A percentile compares a stretch with the other conserved stretches of the same genome.
These are phyloP conservation scores for Auricularia cornea DNA, from an alignment of 768 basidiomycete genomes.

Conservation along the genomic window DNA sequence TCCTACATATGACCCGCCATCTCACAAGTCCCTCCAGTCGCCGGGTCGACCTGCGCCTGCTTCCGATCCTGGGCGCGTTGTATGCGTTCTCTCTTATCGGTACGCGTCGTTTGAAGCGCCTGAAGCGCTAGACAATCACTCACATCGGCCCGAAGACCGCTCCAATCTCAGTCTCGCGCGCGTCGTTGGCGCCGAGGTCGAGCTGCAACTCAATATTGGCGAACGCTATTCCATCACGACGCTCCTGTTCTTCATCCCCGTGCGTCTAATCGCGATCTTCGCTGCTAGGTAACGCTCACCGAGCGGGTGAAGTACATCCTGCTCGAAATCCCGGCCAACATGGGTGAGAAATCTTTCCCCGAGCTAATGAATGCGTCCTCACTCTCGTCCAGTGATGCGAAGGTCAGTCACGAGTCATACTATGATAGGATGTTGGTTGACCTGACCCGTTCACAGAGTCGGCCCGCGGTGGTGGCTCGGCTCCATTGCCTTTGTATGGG, in stretches of 20 bases:
- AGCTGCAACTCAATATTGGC: background rate
- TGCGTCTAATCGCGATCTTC: background rate
- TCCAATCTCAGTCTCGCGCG: background rate
- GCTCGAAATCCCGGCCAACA: background rate
- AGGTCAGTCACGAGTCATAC: background rate
- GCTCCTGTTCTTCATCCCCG: background rate
- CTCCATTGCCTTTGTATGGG: slow-evolving; percentile 12
- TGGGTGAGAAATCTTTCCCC: background rate
- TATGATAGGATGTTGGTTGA: background rate
- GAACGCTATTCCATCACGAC: background rate
- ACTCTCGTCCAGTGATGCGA: background rate
- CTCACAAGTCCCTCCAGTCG: background rate
- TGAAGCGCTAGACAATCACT: background rate
- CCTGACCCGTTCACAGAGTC: background rate
- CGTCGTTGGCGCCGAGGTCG: background rate
- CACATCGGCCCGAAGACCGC: background rate
- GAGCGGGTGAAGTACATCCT: background rate
- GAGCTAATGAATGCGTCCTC: too few relatives aligned
- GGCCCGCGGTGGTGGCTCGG: background rate
- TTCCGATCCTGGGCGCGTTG: slow-evolving; percentile 7
- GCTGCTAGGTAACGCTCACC: background rate
- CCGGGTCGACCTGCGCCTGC: slow-evolving; percentile 1
- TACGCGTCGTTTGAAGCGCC: slow-evolving; percentile 3
- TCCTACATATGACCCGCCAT: background rate
- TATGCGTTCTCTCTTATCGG: slow-evolving; percentile 6